Evolutionary conservation across 2,329 filamentous ascomycete genomes (phyloP), one percentile per base, ranked within the genome.

Genomic region (Colletotrichum sp.): DNA sequence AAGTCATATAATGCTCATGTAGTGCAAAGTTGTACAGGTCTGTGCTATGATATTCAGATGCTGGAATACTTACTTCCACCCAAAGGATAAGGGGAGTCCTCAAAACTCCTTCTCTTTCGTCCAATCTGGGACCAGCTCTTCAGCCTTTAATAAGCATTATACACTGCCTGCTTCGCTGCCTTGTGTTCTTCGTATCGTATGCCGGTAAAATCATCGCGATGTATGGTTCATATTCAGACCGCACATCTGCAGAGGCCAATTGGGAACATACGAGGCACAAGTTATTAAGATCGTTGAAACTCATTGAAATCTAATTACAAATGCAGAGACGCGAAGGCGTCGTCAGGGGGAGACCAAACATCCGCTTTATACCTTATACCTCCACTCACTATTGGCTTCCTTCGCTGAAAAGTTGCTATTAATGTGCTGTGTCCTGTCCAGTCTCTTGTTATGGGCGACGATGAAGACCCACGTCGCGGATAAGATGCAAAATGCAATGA

Each of bases 391-490:
- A 9, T 24, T 27, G 15, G 21, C 21, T 68, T 61, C 9, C 12
- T n/a, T 51, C 6, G 43, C 43, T 51, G 43, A 51, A 51, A 51
- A 51, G 6, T 51, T 51, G 43, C 43, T 51, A 11, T 51, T 51
- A 2, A 51, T 21, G 43, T 51, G n/a, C 34, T 61, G 34, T 18
- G 33, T 55, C 31, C 5, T 29, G 8, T 67, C 70, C n/a, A 75
- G 21, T 15, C 63, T 66, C 13, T 36, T 73, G 21, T 76, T 76
- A 13, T 70, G 62, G 4, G 57, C 16, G 2, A 33, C 9, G 7
- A 75, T 77, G 21, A 70, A 77, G 1, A 36, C 3, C 76, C 76
- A 77, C 11, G 70, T 62, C 4, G n/a, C 43, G 2, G 66, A 58
- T 11, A 74, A 31, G 4, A 77, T 18, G 2, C 18, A 62, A 5